phyloP scores from a whole-genome alignment of 2,329 filamentous ascomycete genomes.

The Penicillium griseofulvum region DNA sequence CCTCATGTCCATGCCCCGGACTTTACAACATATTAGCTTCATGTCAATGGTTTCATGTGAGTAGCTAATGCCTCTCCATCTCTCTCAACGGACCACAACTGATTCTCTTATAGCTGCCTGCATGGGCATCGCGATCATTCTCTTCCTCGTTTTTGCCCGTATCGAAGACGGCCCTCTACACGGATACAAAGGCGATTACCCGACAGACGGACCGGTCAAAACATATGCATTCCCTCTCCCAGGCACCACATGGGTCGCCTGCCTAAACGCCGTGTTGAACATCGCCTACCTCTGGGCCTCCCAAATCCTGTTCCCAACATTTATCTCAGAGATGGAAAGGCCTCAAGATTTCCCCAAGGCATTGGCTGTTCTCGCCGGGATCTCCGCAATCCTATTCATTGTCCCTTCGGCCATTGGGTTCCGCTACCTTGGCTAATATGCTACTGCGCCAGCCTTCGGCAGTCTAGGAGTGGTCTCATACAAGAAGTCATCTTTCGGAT shows the following conservation, averaged over 20 bases:
- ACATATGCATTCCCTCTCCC: constrained; percentile 50
- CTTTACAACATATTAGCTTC: constrained; percentile 49
- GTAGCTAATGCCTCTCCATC: neutral
- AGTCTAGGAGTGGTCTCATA: constrained; percentile 45
- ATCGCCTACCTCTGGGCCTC: constrained; percentile 53
- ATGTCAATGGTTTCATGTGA: constrained; percentile 51
- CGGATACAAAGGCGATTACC: constrained; percentile 49
- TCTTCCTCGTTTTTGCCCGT: constrained; percentile 51
- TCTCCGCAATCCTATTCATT: constrained; percentile 51
- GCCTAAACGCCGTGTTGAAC: constrained; percentile 53
- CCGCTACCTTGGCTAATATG: constrained; percentile 50
- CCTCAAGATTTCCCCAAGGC: constrained; percentile 54
- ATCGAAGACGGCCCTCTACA: constrained; percentile 46
- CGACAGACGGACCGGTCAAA: constrained; percentile 43
- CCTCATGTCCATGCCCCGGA: constrained; percentile 47
- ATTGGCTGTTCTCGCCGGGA: constrained; percentile 46
- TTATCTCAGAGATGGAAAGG: constrained; percentile 52
- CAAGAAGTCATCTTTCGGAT: constrained; percentile 52
- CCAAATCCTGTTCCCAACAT: constrained; percentile 53
- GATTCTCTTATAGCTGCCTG: constrained; percentile 34
- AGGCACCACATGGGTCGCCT: constrained; percentile 48
- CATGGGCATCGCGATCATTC: constrained; percentile 51
- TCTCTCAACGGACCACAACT: neutral
- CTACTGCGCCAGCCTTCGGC: constrained; percentile 52
- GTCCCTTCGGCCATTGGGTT: constrained; percentile 51